Conservation (phyloP, 257 asterid species). For the Petunia secreta region DNA sequence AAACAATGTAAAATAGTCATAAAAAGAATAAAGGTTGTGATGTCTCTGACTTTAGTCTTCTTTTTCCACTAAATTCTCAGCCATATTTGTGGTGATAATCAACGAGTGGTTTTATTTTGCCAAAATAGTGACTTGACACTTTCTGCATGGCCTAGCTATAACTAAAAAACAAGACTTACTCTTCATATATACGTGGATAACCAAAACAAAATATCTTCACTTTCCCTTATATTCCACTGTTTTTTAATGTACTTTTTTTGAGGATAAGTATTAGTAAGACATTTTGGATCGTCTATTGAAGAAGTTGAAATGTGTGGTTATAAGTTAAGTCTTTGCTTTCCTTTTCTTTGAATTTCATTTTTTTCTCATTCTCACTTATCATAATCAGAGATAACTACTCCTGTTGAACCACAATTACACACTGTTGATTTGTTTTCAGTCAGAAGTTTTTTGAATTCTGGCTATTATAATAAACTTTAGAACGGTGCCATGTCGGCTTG, state of each 20-base stretch:
- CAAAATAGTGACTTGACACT: slow-evolving; percentile 25
- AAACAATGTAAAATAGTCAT: slow-evolving; percentile 5
- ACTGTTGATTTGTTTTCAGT: background rate
- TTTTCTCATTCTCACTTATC: background rate
- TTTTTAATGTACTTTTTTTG: background rate
- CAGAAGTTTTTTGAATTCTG: background rate
- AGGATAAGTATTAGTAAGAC: slow-evolving; percentile 14
- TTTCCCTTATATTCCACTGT: slow-evolving; percentile 1
- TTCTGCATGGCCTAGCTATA: slow-evolving; percentile 33
- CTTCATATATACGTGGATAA: slow-evolving; percentile 43
- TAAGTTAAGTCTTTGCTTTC: background rate
- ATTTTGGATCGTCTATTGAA: too few relatives aligned
- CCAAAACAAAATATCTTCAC: slow-evolving; percentile 23
- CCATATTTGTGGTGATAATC: slow-evolving; percentile 43
- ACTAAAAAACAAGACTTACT: slow-evolving; percentile 25
- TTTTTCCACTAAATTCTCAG: slow-evolving; percentile 19
- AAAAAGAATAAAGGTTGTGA: background rate
- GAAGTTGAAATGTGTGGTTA: too few relatives aligned
- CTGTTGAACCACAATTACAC: background rate
- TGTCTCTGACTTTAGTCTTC: background rate
- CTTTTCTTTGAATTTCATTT: background rate
- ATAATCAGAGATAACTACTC: background rate
- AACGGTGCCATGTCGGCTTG: background rate
- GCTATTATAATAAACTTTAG: too few relatives aligned
- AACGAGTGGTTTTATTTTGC: slow-evolving; percentile 51